Percentiles rank a stretch among this genome's conserved stretches.
These are phyloP conservation scores for Pleurotus citrinopileatus DNA, from an alignment of 768 basidiomycete genomes.

Conservation along the genomic window DNA sequence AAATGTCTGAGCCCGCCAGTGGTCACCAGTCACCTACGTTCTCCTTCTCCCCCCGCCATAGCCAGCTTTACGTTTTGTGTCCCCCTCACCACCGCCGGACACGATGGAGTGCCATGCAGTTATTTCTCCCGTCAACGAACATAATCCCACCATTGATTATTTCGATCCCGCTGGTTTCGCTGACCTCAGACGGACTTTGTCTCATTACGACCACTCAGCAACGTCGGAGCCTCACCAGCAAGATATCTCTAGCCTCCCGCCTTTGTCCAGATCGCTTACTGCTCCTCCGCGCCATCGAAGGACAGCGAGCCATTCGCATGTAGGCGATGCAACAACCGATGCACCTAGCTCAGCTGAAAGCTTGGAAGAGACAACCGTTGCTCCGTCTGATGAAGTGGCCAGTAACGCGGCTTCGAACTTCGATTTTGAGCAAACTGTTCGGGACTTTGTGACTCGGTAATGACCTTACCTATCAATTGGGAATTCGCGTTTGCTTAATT, in stretches of 20 bases:
- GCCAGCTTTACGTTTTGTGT: too few relatives aligned
- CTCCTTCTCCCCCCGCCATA: too few relatives aligned
- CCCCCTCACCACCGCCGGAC: too few relatives aligned
- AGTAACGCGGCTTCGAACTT: background rate
- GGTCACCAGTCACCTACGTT: too few relatives aligned
- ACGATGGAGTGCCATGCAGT: constrained; percentile 4
- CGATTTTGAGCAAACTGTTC: constrained; percentile 6
- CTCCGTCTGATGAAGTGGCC: background rate
- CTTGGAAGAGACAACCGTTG: constrained; percentile 4
- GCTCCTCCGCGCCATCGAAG: background rate
- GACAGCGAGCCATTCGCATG: background rate
- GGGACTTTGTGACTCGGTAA: background rate
- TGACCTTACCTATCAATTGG: background rate
- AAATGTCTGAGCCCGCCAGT: too few relatives aligned
- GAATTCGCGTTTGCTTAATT: background rate
- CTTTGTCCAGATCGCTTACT: background rate
- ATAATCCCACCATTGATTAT: constrained; percentile 9
- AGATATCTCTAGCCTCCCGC: background rate
- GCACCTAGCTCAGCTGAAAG: background rate
- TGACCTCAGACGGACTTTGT: constrained; percentile 4
- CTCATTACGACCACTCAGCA: background rate
- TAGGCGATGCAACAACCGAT: background rate
- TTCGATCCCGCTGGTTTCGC: constrained; percentile 2
- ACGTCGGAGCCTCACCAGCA: background rate
- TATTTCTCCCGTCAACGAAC: background rate